Conservation (phyloP, 805 yeast genomes). For the Metschnikowia lachancei region DNA sequence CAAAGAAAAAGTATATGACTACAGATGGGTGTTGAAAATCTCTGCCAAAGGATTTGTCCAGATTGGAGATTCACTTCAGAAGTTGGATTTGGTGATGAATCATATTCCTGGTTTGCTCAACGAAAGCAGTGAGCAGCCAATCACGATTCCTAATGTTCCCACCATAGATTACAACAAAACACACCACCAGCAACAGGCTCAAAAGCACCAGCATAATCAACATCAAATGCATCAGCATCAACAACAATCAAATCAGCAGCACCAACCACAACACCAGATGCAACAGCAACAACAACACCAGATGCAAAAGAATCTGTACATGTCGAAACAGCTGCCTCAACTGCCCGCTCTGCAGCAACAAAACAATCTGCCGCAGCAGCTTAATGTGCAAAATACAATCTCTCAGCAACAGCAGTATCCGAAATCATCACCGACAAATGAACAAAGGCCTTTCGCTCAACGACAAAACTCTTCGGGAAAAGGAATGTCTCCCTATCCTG, state of each 20-base stretch:
- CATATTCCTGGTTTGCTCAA: conserved; percentile 70
- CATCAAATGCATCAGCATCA: no score
- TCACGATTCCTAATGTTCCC: conserved; percentile 35
- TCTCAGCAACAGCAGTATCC: conserved; percentile 5
- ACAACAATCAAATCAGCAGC: conserved; percentile 7
- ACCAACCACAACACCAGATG: conserved; percentile 3
- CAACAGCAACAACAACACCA: conserved; percentile 11
- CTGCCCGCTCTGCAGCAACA: conserved; percentile 15
- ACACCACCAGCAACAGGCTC: conserved; percentile 11
- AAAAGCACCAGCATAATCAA: conserved; percentile 5
- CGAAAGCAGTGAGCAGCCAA: conserved; percentile 38
- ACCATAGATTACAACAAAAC: conserved; percentile 22
- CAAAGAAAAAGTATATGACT: conserved; percentile 68
- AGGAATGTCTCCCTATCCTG: conserved; percentile 6
- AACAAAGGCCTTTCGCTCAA: conserved; percentile 8
- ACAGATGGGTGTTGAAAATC: conserved; percentile 71
- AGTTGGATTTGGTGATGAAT: conserved; percentile 66
- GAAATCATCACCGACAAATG: conserved; percentile 6
- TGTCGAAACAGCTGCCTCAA: conserved; percentile 15
- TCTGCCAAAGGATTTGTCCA: conserved; percentile 76
- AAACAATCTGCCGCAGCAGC: conserved; percentile 6
- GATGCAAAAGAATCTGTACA: conserved; percentile 3
- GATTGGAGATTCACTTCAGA: conserved; percentile 68
- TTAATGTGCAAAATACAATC: neutral
- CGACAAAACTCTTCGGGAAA: conserved; percentile 7